Percentiles rank a stretch among this genome's conserved stretches.
Evolutionary conservation across 2,329 filamentous ascomycete genomes (phyloP).

Genomic region (Fusarium pininemorale): DNA sequence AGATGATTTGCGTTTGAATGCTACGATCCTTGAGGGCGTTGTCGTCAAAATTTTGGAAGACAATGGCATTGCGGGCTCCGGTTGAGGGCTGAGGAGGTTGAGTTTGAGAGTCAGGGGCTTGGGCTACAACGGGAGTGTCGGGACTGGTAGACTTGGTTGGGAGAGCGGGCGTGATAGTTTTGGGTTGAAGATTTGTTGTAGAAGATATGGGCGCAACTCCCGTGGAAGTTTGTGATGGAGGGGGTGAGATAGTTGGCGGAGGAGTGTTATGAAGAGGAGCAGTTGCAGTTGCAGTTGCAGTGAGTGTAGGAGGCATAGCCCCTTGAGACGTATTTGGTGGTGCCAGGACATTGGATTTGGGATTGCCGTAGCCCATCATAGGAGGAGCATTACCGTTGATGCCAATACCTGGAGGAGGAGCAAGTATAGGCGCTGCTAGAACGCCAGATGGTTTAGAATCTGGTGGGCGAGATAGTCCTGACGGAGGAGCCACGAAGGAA

Average conservation of each 20-base stretch:
- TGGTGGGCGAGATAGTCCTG: conserved; percentile 36
- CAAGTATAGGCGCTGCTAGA: conserved; percentile 51
- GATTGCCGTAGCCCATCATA: conserved; percentile 42
- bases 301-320: conserved; percentile 29
- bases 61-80: conserved; percentile 66
- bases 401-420: conserved; percentile 47
- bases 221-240: background rate
- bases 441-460: conserved; percentile 46
- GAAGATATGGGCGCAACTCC: background rate
- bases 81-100: conserved; percentile 41
- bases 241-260: background rate
- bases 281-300: conserved; percentile 9
- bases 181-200: conserved; percentile 11
- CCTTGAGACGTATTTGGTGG: conserved; percentile 53
- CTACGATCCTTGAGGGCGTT: conserved; percentile 64
- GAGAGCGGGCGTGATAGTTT: background rate
- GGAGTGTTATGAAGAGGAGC: conserved; percentile 32
- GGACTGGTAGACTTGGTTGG: conserved; percentile 11
- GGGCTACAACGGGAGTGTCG: conserved; percentile 14
- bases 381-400: conserved; percentile 37
- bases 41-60: conserved; percentile 68
- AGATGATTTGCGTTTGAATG: conserved; percentile 67
- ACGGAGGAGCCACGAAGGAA: conserved; percentile 30
- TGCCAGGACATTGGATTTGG: conserved; percentile 57
- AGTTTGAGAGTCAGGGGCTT: conserved; percentile 35